Percentiles rank a stretch among this genome's conserved stretches.
Conservation (phyloP, 2,329 filamentous ascomycete genomes). For the Aphanocladium album region DNA sequence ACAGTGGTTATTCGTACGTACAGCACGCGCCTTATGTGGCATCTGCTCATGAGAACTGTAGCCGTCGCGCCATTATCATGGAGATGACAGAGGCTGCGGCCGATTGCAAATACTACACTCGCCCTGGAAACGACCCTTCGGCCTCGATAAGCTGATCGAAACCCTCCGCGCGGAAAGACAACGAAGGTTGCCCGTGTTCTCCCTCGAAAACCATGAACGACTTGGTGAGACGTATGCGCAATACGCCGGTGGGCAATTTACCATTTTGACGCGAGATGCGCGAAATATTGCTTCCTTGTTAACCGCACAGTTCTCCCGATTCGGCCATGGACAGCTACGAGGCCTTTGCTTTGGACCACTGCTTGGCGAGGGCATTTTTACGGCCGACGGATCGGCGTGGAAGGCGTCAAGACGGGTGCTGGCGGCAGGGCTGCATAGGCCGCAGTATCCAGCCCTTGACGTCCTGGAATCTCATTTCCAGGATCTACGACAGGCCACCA, state of each 20-base stretch:
- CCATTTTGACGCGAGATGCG: slow-evolving; percentile 3
- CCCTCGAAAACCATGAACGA: slow-evolving; percentile 3
- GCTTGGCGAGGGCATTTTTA: slow-evolving; percentile 3
- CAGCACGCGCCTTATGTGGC: not conserved
- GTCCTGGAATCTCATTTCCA: slow-evolving; percentile 4
- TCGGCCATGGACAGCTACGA: slow-evolving; percentile 3
- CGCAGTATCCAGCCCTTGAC: not conserved
- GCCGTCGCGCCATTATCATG: slow-evolving; percentile 9
- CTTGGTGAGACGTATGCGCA: slow-evolving; percentile 6
- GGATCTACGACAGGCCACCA: no score
- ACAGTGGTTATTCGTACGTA: slow-evolving; percentile 2
- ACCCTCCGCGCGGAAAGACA: not conserved
- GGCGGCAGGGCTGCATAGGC: slow-evolving; percentile 1
- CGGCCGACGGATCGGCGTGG: slow-evolving; percentile 1
- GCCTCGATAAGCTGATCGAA: slow-evolving; percentile 8
- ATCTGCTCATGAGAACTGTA: not conserved
- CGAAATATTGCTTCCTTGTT: slow-evolving; percentile 8
- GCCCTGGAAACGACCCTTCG: slow-evolving; percentile 7
- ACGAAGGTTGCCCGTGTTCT: not conserved
- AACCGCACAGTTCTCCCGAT: not conserved
- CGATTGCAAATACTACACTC: slow-evolving; percentile 7
- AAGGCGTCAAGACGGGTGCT: slow-evolving; percentile 5
- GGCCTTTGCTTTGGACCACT: slow-evolving; percentile 5
- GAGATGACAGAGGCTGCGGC: slow-evolving; percentile 3
- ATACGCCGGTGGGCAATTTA: slow-evolving; percentile 6